These are phyloP conservation scores for Platanus orientalis DNA, from an alignment of 164 flowering plant species.

Conservation along the genomic window DNA sequence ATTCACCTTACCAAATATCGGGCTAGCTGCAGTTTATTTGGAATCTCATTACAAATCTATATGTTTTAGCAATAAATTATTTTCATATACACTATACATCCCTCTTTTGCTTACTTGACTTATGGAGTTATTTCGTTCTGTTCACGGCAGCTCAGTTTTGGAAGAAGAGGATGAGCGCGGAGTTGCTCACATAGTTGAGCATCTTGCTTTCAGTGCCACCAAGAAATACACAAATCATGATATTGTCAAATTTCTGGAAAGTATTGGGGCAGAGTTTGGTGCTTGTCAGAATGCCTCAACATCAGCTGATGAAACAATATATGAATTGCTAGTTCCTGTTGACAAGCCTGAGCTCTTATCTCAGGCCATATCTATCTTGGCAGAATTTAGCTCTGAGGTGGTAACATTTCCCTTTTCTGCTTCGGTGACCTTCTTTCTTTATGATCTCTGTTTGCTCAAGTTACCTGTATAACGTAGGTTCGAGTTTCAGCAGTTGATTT, in stretches of 20 bases:
- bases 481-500: constrained; percentile 80
- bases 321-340: constrained; percentile 91
- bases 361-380: constrained; percentile 79
- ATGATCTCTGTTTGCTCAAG: neutral
- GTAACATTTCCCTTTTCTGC: neutral
- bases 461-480: constrained; percentile 37
- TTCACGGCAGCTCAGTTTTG: constrained; percentile 86
- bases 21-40: neutral
- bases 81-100: neutral
- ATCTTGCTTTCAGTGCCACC: constrained; percentile 96
- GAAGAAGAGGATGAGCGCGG: constrained; percentile 98
- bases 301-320: constrained; percentile 88
- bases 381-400: constrained; percentile 96
- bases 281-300: constrained; percentile 97
- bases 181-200: constrained; percentile 97
- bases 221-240: constrained; percentile 85
- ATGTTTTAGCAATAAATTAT: neutral
- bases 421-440: neutral
- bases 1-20: too few species aligned
- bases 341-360: constrained; percentile 90
- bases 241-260: constrained; percentile 82
- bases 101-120: neutral
- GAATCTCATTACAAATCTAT: neutral
- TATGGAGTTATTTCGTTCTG: constrained; percentile 8
- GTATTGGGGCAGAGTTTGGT: constrained; percentile 96